A percentile compares a stretch with the other conserved stretches of the same genome.
These are phyloP conservation scores for Strobilomyces dryophilus DNA, from an alignment of 768 basidiomycete genomes.

Conservation along the genomic window DNA sequence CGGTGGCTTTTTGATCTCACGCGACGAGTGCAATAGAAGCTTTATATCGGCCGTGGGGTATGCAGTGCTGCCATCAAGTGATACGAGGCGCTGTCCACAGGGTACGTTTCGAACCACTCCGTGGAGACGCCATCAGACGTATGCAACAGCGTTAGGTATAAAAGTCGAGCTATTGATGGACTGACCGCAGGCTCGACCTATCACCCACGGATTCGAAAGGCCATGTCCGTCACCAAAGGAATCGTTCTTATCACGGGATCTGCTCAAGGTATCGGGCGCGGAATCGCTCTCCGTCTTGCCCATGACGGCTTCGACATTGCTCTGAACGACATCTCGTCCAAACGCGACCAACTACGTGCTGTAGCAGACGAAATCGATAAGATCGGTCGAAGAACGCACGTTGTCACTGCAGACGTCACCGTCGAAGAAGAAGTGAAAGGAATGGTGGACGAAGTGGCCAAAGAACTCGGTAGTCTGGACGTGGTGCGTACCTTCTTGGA, in stretches of 20 bases:
- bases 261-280: constrained; percentile 23
- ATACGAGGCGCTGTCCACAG: neutral
- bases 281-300: constrained; percentile 32
- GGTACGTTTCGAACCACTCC: neutral
- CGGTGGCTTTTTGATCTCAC: neutral
- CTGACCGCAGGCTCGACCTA: neutral
- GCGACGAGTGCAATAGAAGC: neutral
- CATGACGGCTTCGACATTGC: constrained; percentile 30
- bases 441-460: neutral
- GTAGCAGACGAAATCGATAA: constrained; percentile 28
- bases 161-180: neutral
- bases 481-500: neutral
- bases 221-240: constrained; percentile 11
- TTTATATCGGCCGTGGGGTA: neutral
- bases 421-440: constrained; percentile 37
- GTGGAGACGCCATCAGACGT: neutral
- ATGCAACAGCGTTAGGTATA: neutral
- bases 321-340: constrained; percentile 30
- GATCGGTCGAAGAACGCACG: constrained; percentile 23
- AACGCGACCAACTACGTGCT: constrained; percentile 25
- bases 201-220: neutral
- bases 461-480: neutral
- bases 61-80: neutral
- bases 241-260: constrained; percentile 34
- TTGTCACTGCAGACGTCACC: constrained; percentile 38